These are phyloP conservation scores for Candida montana DNA, from an alignment of 805 yeast genomes.

Conservation along the genomic window DNA sequence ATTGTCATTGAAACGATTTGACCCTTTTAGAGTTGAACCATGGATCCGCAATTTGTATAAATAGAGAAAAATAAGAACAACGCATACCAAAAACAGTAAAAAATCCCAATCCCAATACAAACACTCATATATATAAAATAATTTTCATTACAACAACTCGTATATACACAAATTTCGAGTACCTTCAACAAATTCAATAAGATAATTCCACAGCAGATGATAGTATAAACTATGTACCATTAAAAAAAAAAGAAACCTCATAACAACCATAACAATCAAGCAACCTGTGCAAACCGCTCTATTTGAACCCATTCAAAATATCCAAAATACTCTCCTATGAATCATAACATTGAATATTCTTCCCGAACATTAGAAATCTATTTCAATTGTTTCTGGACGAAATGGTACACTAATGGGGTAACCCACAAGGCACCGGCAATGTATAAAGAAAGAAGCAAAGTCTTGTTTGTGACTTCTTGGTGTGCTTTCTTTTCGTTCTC, in stretches of 20 bases:
- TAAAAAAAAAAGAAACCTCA: too few species aligned
- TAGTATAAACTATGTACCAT: too few species aligned
- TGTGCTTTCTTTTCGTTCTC: constrained; percentile 67
- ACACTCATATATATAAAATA: neutral
- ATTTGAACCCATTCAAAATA: too few species aligned
- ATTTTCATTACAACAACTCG: neutral
- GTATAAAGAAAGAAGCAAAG: constrained; percentile 54
- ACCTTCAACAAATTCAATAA: neutral
- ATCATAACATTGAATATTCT: too few species aligned
- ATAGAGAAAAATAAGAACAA: too few species aligned
- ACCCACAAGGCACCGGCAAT: constrained; percentile 60
- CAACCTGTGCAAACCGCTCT: too few species aligned
- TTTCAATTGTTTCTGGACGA: constrained; percentile 43
- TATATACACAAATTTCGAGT: neutral
- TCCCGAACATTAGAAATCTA: too few species aligned
- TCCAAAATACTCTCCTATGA: too few species aligned
- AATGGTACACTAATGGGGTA: constrained; percentile 51
- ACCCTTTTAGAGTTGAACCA: constrained; percentile 15
- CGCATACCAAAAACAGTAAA: too few species aligned
- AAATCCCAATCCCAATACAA: too few species aligned
- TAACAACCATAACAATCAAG: too few species aligned
- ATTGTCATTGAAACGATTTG: constrained; percentile 7
- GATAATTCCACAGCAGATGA: too few species aligned
- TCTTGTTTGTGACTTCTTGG: constrained; percentile 54
- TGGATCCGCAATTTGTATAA: constrained; percentile 13